These are phyloP conservation scores for Populus alba DNA, from an alignment of 345 rosid genomes.

Conservation along the genomic window DNA sequence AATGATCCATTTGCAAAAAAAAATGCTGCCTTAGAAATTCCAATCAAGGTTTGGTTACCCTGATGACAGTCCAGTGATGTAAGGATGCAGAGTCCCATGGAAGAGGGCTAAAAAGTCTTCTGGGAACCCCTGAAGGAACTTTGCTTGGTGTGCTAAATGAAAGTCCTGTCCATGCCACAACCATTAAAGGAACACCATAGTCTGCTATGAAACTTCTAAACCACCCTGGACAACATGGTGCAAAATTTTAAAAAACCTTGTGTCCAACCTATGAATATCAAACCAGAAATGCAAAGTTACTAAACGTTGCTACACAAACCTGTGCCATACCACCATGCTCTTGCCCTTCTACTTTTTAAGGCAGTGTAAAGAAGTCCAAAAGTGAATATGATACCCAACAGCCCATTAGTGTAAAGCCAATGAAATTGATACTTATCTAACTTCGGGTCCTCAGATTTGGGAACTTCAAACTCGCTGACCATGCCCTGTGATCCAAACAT, in stretches of 20 bases:
- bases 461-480: conserved; percentile 57
- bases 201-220: conserved; percentile 66
- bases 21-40: too few species aligned
- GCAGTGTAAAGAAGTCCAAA: conserved; percentile 65
- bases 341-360: conserved; percentile 67
- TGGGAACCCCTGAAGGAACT: conserved; percentile 72
- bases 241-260: background rate
- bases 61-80: conserved; percentile 69
- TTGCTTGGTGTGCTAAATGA: conserved; percentile 45
- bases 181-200: conserved; percentile 88
- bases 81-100: conserved; percentile 61
- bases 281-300: too few species aligned
- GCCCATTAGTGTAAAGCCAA: conserved; percentile 73
- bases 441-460: conserved; percentile 41
- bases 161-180: conserved; percentile 69
- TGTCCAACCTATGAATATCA: too few species aligned
- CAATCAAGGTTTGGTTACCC: conserved; percentile 32
- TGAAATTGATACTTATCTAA: conserved; percentile 50
- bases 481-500: conserved; percentile 48
- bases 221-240: conserved; percentile 36
- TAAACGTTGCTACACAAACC: conserved; percentile 34
- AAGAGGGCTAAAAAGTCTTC: conserved; percentile 73
- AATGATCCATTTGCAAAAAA: background rate
- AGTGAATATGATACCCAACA: conserved; percentile 67
- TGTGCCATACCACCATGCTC: conserved; percentile 71